Percentiles rank a stretch among this genome's conserved stretches.
Evolutionary conservation across 345 rosid species (phyloP).

Genomic region (Salix suchowensis): DNA sequence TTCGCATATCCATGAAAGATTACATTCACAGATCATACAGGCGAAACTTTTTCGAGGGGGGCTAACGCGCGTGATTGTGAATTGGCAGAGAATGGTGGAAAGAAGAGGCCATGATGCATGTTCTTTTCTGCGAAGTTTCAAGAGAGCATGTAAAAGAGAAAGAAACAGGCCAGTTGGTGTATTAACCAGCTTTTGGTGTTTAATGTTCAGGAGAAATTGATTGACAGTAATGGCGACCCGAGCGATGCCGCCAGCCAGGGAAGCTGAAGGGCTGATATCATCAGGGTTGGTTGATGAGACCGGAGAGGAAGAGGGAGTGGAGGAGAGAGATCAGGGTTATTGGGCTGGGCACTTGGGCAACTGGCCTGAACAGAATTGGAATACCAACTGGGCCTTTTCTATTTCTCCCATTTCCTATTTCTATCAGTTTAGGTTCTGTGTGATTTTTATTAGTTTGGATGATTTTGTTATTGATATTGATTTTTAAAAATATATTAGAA

Average conservation of each 20-base stretch:
- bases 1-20: slow-evolving; percentile 55
- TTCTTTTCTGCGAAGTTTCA: not conserved
- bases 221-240: not conserved
- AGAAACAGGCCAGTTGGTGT: not conserved
- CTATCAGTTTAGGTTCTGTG: too few species aligned
- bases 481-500: too few species aligned
- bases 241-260: not conserved
- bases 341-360: not conserved
- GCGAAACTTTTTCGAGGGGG: not conserved
- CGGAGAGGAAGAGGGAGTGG: not conserved
- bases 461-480: too few species aligned
- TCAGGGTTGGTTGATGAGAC: not conserved
- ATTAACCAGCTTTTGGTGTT: not conserved
- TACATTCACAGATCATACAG: not conserved
- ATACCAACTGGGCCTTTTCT: not conserved
- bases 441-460: too few species aligned
- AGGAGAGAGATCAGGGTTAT: not conserved
- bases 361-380: not conserved
- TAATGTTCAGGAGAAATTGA: not conserved
- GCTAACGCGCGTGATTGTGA: not conserved
- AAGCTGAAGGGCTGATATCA: not conserved
- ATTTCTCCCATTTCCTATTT: too few species aligned
- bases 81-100: not conserved
- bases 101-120: not conserved
- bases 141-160: not conserved